Evolutionary conservation across 208 protist species (phyloP), one percentile per base, ranked within the genome.

Genomic region (Novymonas esmeraldas): DNA sequence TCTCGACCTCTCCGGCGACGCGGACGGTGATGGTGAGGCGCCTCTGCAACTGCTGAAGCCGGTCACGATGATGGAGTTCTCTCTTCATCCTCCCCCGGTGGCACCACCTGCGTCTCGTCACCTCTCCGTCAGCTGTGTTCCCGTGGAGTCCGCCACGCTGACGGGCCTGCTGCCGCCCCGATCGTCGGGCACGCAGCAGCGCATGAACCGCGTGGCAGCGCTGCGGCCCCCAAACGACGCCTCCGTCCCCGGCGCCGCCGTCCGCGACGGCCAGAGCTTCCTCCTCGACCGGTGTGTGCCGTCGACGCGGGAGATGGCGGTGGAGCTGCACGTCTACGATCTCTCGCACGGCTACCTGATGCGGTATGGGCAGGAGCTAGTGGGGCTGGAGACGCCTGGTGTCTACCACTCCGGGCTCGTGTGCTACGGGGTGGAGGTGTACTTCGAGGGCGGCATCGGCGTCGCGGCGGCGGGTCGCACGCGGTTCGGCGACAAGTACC

Each of bases 351-450:
- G 95, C 3, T 33, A 98, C n/a, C 50, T 97, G 20, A 63, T 64
- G 28, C 56, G 59, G 41, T 70, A 95, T 29, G 91, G 91, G 41
- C 39, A 67, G 26, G 39, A 73, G 1, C 26, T 98, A 0, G 44
- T 91, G 4, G 94, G 93, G 2, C 68, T 86, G 11, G 50, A 91
- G 20, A 84, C 95, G 0, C 73, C 91, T 13, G 96, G 89, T 16
- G 73, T 98, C 22, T 98, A 89, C 66, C 97, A 98, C 82, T 95
- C 93, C 28, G 79, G 70, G 14, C 73, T 98, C 9, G 92, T 98
- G 5, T 92, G 89, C n/a, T 98, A 94, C 73, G 94, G 87, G 2
- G 70, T 82, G 31, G 95, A 98, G 63, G 97, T 96, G 45, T 98
- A 94, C 63, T 98, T 97, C 69, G 97, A 95, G 62, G 97, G 97